A percentile compares a stretch with the other conserved stretches of the same genome.
phyloP scores from a whole-genome alignment of 306 rosid species.

The Quercus gilva region DNA sequence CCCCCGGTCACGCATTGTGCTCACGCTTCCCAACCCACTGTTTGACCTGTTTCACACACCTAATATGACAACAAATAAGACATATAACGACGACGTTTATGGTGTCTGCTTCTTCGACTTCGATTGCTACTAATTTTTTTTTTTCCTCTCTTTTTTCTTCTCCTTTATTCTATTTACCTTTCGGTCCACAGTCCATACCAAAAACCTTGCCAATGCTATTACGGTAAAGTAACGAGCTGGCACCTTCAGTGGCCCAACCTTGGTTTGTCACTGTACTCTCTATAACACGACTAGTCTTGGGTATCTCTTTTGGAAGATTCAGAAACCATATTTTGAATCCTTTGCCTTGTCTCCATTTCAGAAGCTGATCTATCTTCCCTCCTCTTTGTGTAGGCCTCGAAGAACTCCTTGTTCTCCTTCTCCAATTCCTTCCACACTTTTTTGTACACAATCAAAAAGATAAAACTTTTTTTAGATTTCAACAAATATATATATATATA shows the following conservation, averaged over 20 bases:
- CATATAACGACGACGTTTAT: neutral
- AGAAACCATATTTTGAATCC: constrained; percentile 35
- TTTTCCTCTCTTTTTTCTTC: neutral
- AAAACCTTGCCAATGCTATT: neutral
- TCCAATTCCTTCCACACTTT: constrained; percentile 95
- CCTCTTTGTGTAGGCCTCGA: constrained; percentile 55
- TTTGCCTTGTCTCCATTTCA: constrained; percentile 34
- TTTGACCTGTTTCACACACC: neutral
- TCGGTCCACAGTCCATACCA: too few species aligned
- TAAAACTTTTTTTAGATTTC: neutral
- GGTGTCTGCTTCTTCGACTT: neutral
- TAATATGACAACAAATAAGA: neutral
- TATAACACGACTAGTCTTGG: constrained; percentile 3
- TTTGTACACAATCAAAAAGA: neutral
- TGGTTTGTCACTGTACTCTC: constrained; percentile 19
- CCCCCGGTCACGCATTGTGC: constrained; percentile 7
- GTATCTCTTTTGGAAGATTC: constrained; percentile 27
- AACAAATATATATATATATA: constrained; percentile 28
- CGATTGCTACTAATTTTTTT: neutral
- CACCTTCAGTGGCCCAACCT: neutral
- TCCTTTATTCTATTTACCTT: neutral
- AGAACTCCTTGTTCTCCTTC: constrained; percentile 93
- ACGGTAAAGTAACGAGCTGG: neutral
- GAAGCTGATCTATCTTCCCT: constrained; percentile 28
- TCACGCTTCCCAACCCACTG: constrained; percentile 19